Evolutionary conservation across 345 rosid species (phyloP), one percentile per base, ranked within the genome.

Genomic region (Anacardium occidentale): DNA sequence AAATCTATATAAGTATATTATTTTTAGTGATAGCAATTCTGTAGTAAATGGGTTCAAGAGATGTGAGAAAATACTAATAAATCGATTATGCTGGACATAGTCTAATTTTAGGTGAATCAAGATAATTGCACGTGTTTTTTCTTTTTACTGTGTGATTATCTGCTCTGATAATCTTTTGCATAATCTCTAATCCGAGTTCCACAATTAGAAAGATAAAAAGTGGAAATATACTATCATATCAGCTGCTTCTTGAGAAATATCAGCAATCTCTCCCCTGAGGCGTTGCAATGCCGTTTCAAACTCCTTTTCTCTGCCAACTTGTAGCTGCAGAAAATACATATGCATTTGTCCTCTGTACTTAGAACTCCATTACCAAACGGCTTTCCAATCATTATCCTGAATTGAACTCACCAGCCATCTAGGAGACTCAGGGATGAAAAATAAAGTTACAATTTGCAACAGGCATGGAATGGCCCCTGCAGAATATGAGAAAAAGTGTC

Each of bases 401-500:
- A 44, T 54, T 22, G 37, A 52, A 71, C 85, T 78, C 47, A 86
- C 89, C 84, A 86, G 75, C 87, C 87, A 86, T 72, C 89, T 80
- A 40, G 89, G 89, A 34, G 89, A 86, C 73, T 86, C 89, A 1
- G 89, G 85, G 55, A 83, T 68, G 74, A 83, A 82, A 58, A 72
- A 76, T 34, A 83, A 37, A 62, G 82, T 79, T 13, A 72, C 4
- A 13, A 76, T 22, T 26, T 86, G 89, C 29, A 76, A 2, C 17
- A 74, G 10, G 66, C 77, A 57, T 2, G 89, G 84, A 78, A 78
- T 29, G 50, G 56, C 54, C 56, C 76, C 89, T 86, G 80, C 55
- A 66, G 62, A 17, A 50, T 11, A 15, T 66, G 14, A 32, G 10
- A 18, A 48, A 1, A n/a, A 44, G 45, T 21, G 12, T 1, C 54